Percentiles rank a stretch among this genome's conserved stretches.
Conservation (phyloP, 768 basidiomycete species). For the Leccinum sublutescens region DNA sequence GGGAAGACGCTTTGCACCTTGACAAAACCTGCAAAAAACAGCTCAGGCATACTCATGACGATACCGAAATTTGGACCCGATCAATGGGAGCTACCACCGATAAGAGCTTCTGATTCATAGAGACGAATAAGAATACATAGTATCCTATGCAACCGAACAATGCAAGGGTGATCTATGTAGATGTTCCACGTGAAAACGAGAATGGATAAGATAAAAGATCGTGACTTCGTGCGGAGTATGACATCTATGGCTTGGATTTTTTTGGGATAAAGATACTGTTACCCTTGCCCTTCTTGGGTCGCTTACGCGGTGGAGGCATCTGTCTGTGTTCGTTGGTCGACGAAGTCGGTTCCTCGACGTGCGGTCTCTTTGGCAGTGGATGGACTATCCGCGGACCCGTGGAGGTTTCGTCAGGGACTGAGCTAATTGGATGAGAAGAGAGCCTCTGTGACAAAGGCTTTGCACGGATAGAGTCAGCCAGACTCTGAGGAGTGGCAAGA, state of each 20-base stretch:
- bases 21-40: conserved; percentile 79
- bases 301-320: conserved; percentile 30
- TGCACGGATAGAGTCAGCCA: conserved; percentile 30
- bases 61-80: conserved; percentile 84
- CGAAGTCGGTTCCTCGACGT: conserved; percentile 17
- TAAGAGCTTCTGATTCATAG: conserved; percentile 22
- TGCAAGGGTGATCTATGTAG: conserved; percentile 11
- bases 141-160: conserved; percentile 7
- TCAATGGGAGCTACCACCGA: conserved; percentile 83
- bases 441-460: conserved; percentile 21
- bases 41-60: conserved; percentile 63
- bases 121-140: conserved; percentile 22
- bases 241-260: conserved; percentile 37
- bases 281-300: conserved; percentile 33
- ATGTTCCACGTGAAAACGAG: background rate
- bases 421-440: background rate
- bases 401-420: conserved; percentile 1
- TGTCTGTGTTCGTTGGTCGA: conserved; percentile 22
- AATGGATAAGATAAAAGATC: conserved; percentile 1
- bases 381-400: background rate
- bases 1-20: conserved; percentile 84
- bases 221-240: background rate
- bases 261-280: conserved; percentile 62
- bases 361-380: conserved; percentile 20
- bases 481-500: conserved; percentile 39